Evolutionary conservation across 1,284 basidiomycete genomes (phyloP).

Genomic region (Papiliotrema flavescens): DNA sequence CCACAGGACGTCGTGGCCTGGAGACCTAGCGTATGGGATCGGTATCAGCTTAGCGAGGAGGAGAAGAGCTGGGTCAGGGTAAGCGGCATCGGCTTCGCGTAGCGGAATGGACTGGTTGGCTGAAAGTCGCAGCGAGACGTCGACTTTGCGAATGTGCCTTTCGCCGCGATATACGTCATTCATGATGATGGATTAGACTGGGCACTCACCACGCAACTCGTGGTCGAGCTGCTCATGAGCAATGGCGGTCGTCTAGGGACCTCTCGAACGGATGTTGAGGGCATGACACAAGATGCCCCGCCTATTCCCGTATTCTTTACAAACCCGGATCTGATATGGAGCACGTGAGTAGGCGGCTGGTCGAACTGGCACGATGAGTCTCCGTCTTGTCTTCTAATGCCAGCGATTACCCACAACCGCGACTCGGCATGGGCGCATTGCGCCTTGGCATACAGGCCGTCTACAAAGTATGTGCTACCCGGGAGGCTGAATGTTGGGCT

Average conservation of each 20-base stretch:
- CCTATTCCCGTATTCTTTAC: slow-evolving; percentile 67
- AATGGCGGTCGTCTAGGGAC: slow-evolving; percentile 54
- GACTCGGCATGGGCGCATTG: slow-evolving; percentile 90
- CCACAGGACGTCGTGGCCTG: slow-evolving; percentile 82
- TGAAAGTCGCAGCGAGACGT: slow-evolving; percentile 39
- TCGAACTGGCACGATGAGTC: too few relatives aligned
- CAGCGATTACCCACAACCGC: slow-evolving; percentile 72
- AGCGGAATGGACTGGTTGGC: too few relatives aligned
- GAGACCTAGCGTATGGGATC: slow-evolving; percentile 83
- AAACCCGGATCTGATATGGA: slow-evolving; percentile 85
- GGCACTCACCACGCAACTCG: slow-evolving; percentile 83
- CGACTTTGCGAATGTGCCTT: slow-evolving; percentile 68
- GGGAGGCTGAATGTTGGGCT: background rate
- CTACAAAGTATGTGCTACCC: slow-evolving; percentile 59
- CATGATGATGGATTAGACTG: slow-evolving; percentile 84
- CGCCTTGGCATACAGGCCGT: slow-evolving; percentile 75
- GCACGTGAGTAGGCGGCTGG: too few relatives aligned
- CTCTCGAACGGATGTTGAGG: slow-evolving; percentile 20
- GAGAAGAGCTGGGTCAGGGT: slow-evolving; percentile 62
- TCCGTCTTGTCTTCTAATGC: too few relatives aligned
- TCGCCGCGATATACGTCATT: slow-evolving; percentile 83
- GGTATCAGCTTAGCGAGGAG: slow-evolving; percentile 62
- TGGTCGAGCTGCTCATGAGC: slow-evolving; percentile 70
- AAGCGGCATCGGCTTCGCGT: too few relatives aligned
- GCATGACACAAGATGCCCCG: slow-evolving; percentile 13